Evolutionary conservation across 73 alveolate species (phyloP), one percentile per base, ranked within the genome.

Genomic region (Symbiodinium pilosum): DNA sequence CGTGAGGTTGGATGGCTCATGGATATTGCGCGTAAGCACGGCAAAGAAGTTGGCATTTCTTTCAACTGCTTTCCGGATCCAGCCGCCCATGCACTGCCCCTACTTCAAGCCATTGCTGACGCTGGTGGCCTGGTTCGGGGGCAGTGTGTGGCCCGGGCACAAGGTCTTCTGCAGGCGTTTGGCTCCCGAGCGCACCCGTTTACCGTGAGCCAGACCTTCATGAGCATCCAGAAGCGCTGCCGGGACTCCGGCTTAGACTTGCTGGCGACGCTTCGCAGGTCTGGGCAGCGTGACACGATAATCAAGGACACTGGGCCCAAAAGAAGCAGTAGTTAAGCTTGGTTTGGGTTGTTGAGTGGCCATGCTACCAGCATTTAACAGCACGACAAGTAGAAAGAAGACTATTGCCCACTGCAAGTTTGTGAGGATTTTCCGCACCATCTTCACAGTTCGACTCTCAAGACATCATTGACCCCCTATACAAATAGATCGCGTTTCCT

Each of bases 21-120:
- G 34, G 81, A 64, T 38, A 64, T 64, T n/a, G 81, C 81, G 12
- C 81, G 81, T 24, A 32, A n/a, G 34, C 81, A 64, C 34, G 81
- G 81, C 24, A 32, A 38, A 64, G 81, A 64, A 4, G 81, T 64
- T 64, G 21, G 39, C 30, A 3, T 64, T 9, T 24, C 81, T n/a
- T 64, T 64, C 81, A 64, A 64, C 81, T 64, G 77, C 77, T 64
- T 64, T 36, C n/a, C n/a, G n/a, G n/a, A n/a, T n/a, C n/a, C n/a
- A n/a, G 81, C 81, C 30, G 6, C 3, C 14, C 81, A 64, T 28
- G 34, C 18, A 32, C 30, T 64, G 81, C 0, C 12, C 38, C 38
- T 64, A 18, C 2, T 64, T 28, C 81, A 64, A 5, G 30, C 81
- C 81, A 64, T 64, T n/a, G 30, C 24, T 1, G 81, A 47, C 59